Conservation (phyloP, 2,329 filamentous ascomycete genomes). For the Basipetospora sp. region DNA sequence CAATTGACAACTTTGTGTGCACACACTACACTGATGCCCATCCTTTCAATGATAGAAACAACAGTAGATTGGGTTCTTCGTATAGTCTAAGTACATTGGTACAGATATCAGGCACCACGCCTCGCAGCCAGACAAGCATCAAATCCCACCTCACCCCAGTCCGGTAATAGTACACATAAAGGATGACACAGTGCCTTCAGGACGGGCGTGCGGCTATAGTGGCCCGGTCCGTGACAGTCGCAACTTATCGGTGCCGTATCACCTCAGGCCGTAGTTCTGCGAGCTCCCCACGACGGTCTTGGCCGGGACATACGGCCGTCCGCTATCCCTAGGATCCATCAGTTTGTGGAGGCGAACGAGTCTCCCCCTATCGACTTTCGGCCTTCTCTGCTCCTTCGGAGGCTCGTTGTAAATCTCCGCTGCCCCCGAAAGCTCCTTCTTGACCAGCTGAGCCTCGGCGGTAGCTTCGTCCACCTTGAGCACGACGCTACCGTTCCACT, state of each 20-base stretch:
- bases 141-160: too few relatives aligned
- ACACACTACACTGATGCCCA: too few relatives aligned
- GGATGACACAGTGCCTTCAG: too few relatives aligned
- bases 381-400: not conserved
- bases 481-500: slow-evolving; percentile 35
- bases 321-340: not conserved
- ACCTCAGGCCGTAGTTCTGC: slow-evolving; percentile 23
- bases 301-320: not conserved
- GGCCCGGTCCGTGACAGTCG: too few relatives aligned
- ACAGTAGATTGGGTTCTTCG: too few relatives aligned
- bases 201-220: too few relatives aligned
- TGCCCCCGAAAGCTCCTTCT: slow-evolving; percentile 29
- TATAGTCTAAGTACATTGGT: too few relatives aligned
- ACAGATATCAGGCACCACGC: too few relatives aligned
- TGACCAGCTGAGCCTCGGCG: slow-evolving; percentile 26
- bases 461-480: slow-evolving; percentile 27
- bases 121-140: too few relatives aligned
- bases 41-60: too few relatives aligned
- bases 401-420: slow-evolving; percentile 17
- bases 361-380: not conserved
- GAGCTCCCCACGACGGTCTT: slow-evolving; percentile 19
- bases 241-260: not conserved
- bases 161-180: not conserved
- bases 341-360: not conserved
- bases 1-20: too few relatives aligned